Evolutionary conservation across 768 basidiomycete species (phyloP), one percentile per base, ranked within the genome.

Genomic region (Imleria badia): DNA sequence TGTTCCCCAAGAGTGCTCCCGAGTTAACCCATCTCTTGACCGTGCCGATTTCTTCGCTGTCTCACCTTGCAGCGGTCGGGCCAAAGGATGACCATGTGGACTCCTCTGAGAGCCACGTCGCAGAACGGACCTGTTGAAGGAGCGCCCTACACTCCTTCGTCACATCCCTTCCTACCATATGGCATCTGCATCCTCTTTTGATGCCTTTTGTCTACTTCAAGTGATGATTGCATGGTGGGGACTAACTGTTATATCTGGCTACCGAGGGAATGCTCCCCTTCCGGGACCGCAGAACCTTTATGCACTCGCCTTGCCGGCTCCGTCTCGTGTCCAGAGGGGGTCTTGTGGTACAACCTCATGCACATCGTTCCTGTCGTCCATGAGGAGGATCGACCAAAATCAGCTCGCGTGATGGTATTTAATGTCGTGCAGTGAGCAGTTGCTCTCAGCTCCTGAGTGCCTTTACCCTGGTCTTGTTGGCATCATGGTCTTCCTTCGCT

Each of bases 401-500:
- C 36, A 15, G 42, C 31, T 29, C 14, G 13, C 13, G 30, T 17
- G 34, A 26, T 22, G 20, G 52, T 68, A 70, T 68, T 56, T 63
- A 68, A 59, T 40, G 15, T 31, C 38, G 1, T 36, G 22, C 45
- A 33, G 15, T 8, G 29, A 48, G 5, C n/a, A 35, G 23, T 26
- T 49, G 6, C 58, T 43, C 17, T 17, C 46, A 52, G 45, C 49
- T 22, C 30, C 19, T 9, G 7, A 11, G 26, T 34, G 26, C 20
- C 23, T 44, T 42, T 14, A 0, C 43, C 36, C 26, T 34, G n/a
- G 10, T 26, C 54, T 43, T 14, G 22, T 31, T 20, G 4, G 8
- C 20, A 23, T 19, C 36, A 66, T 71, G 67, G 33, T 62, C 3
- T 56, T 35, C 39, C 26, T 66, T 6, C 46, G 9, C 49, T 55